Percentiles rank a stretch among this genome's conserved stretches.
These are phyloP conservation scores for Acrocalymma vagum DNA, from an alignment of 2,329 filamentous ascomycete genomes.

Conservation along the genomic window DNA sequence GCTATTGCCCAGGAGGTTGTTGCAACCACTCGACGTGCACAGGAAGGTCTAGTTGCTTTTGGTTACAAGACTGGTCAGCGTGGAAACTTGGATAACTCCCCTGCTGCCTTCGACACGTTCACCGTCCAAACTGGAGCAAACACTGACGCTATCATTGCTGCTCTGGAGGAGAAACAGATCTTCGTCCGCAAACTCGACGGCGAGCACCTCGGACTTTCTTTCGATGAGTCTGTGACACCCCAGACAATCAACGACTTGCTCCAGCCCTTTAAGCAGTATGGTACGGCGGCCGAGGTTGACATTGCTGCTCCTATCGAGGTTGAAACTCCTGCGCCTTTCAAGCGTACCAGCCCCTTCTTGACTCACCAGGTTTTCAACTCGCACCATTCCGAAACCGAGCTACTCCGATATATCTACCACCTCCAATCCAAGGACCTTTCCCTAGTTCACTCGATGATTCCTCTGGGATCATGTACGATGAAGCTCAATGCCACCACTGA, in stretches of 20 bases:
- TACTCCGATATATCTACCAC: constrained; percentile 92
- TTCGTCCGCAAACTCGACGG: constrained; percentile 71
- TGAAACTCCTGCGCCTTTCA: constrained; percentile 63
- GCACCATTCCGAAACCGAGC: constrained; percentile 93
- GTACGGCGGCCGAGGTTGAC: constrained; percentile 26
- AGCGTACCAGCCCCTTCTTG: constrained; percentile 77
- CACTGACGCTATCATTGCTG: constrained; percentile 61
- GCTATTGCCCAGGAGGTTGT: constrained; percentile 83
- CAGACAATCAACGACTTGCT: constrained; percentile 67
- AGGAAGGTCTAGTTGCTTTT: constrained; percentile 68
- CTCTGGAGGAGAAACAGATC: constrained; percentile 62
- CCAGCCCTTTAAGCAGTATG: constrained; percentile 61
- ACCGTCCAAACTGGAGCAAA: constrained; percentile 64
- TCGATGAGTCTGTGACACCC: constrained; percentile 76
- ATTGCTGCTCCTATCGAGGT: constrained; percentile 23
- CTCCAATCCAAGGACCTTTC: constrained; percentile 94
- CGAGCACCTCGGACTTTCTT: constrained; percentile 73
- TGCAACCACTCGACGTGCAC: constrained; percentile 73
- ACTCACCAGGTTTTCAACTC: constrained; percentile 95
- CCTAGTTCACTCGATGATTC: constrained; percentile 96
- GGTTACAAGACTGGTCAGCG: constrained; percentile 71
- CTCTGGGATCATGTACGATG: constrained; percentile 97
- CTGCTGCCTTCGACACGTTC: constrained; percentile 81
- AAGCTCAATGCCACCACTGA: constrained; percentile 94
- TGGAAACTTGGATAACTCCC: constrained; percentile 64